Base-by-base conservation (phyloP, 257 asterid species). In the Fraxinus quadrangulata region DNA sequence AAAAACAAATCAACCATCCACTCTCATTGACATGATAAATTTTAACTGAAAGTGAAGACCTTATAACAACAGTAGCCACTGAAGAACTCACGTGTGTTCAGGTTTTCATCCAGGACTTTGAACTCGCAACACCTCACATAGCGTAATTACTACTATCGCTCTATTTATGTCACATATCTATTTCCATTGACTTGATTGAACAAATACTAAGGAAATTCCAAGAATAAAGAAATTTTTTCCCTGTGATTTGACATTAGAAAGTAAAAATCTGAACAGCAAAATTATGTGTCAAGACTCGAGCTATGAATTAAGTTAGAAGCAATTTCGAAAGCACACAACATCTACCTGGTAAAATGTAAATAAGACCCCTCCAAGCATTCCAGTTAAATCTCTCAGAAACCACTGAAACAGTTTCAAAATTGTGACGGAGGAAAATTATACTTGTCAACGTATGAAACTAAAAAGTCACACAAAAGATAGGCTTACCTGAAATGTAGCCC, bases 321-420 rank as follows among this genome's bases (percentile, higher is more conserved):
- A 71, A 74, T n/a, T 28, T 21, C 16, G 39, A 28, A 79, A 70
- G 69, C 24, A 51, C 23, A 75, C 42, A 70, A 33, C 74, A 67
- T 6, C 30, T 78, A 95, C 99, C 99, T 89, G 99, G 87, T 89
- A 95, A 85, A 88, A 93, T 75, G 99, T 93, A 84, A 95, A 95
- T 63, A 95, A 79, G 78, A 95, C 78, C 54, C 97, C 97, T 72
- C 99, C 99, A 63, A 95, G 87, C 99, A 95, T 95, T 83, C 99
- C 99, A 33, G 98, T 90, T 80, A 95, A 88, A 88, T 95, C 98
- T 83, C 99, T 87, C 86, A 95, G 78, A 83, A 95, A 95, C 99
- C 98, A 95, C 98, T 93, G 93, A 56, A 70, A 74, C 59, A 66
- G 77, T 80, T 85, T 80, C 24, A 47, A 75, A 42, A 75, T 24